A percentile compares a stretch with the other conserved stretches of the same genome.
Conservation (phyloP, 2,329 filamentous ascomycete genomes). For the Epichloe brachyelytri region DNA sequence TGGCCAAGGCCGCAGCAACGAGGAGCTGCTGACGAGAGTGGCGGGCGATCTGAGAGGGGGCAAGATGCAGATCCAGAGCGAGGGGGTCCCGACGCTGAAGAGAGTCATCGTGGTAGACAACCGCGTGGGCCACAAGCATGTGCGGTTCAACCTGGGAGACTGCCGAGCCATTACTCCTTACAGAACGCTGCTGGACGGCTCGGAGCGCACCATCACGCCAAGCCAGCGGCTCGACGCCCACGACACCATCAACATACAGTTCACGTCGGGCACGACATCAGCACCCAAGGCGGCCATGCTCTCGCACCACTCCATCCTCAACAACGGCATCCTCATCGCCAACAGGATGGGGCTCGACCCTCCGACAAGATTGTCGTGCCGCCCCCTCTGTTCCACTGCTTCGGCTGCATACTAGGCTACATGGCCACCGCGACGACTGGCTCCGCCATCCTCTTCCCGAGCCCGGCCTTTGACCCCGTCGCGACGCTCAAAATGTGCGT, state of each 20-base stretch:
- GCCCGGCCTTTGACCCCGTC: conserved; percentile 71
- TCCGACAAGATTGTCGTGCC: conserved; percentile 71
- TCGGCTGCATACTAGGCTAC: conserved; percentile 84
- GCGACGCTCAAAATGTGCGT: conserved; percentile 50
- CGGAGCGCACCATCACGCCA: conserved; percentile 24
- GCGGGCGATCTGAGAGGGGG: conserved; percentile 26
- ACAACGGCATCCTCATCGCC: conserved; percentile 80
- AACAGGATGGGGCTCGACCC: conserved; percentile 66
- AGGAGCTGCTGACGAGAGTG: conserved; percentile 31
- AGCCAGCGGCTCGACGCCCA: conserved; percentile 36
- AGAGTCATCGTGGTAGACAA: conserved; percentile 73
- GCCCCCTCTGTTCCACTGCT: conserved; percentile 85
- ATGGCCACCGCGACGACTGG: conserved; percentile 83
- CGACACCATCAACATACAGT: conserved; percentile 89
- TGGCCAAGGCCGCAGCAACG: conserved; percentile 40
- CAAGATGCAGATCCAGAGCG: conserved; percentile 19
- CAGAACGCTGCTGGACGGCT: conserved; percentile 23
- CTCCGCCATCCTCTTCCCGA: conserved; percentile 70
- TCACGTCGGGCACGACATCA: conserved; percentile 91
- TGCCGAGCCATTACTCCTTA: conserved; percentile 34
- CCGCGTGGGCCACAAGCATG: conserved; percentile 33
- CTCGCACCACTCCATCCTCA: conserved; percentile 73
- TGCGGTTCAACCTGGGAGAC: conserved; percentile 30
- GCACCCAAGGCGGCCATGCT: conserved; percentile 86
- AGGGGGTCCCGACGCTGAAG: conserved; percentile 53